phyloP scores from a whole-genome alignment of 192 early-diverging fungal genomes.

The Rhizophagus clarus region DNA sequence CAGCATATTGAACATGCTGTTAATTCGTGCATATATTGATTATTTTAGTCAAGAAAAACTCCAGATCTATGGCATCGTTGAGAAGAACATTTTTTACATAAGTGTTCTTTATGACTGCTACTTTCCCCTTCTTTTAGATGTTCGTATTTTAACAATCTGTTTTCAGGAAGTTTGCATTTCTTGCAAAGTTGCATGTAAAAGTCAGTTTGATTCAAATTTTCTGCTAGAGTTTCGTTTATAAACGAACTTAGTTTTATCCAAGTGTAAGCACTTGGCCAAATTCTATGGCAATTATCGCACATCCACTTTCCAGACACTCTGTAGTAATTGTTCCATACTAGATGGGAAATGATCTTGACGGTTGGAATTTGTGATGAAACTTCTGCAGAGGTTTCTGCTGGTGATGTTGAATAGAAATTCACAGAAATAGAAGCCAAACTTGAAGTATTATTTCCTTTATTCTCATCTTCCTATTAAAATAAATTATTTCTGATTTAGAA shows the following conservation, averaged over 20 bases:
- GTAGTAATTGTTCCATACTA: background rate
- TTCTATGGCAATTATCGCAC: background rate
- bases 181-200: slow-evolving; percentile 22
- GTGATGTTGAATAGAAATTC: too few relatives aligned
- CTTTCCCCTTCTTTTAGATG: background rate
- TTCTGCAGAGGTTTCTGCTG: too few relatives aligned
- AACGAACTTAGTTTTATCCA: slow-evolving; percentile 14
- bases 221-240: background rate
- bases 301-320: slow-evolving; percentile 19
- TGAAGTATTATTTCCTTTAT: too few relatives aligned
- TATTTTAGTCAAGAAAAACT: background rate
- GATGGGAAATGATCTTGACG: background rate
- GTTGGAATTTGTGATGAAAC: background rate
- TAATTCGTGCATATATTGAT: too few relatives aligned
- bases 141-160: background rate
- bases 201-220: background rate
- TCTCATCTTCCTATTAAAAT: background rate
- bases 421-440: too few relatives aligned
- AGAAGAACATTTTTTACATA: slow-evolving; percentile 28
- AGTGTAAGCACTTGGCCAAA: slow-evolving; percentile 8
- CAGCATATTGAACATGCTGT: too few relatives aligned
- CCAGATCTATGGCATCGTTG: background rate
- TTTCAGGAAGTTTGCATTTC: background rate
- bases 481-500: too few relatives aligned
- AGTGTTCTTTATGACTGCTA: background rate